Conservation (phyloP, 2,329 filamentous ascomycete species). For the Chrysoporthe deuterocubensis region DNA sequence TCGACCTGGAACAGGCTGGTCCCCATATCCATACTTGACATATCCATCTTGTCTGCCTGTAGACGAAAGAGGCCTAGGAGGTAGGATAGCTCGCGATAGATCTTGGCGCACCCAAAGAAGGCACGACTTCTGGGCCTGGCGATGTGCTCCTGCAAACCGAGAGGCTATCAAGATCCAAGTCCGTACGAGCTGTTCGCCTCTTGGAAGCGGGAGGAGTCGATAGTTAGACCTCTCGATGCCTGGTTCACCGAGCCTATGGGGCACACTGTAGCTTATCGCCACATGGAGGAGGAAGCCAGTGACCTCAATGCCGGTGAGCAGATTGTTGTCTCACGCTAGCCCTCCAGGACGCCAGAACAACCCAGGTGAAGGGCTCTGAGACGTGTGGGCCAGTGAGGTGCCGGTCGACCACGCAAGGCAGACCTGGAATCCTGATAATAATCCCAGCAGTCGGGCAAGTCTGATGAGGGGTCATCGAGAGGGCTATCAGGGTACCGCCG, state of each 20-base stretch:
- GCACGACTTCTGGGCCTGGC: slow-evolving; percentile 10
- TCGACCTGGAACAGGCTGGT: slow-evolving; percentile 46
- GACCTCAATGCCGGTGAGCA: background rate
- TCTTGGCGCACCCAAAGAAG: background rate
- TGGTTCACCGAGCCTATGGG: background rate
- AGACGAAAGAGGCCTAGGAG: background rate
- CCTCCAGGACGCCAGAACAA: background rate
- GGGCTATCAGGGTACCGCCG: background rate
- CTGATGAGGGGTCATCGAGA: background rate
- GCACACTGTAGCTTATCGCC: background rate
- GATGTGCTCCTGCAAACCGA: background rate
- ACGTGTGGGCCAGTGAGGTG: background rate
- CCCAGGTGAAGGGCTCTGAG: background rate
- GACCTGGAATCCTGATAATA: background rate
- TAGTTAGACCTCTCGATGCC: slow-evolving; percentile 2
- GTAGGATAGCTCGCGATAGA: background rate
- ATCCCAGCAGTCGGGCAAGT: slow-evolving; percentile 1
- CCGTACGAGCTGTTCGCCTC: background rate
- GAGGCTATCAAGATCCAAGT: background rate
- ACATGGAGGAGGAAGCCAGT: background rate
- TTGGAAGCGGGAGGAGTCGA: background rate
- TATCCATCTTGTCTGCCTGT: slow-evolving; percentile 34
- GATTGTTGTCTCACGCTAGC: background rate
- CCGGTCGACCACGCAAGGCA: background rate
- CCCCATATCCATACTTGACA: slow-evolving; percentile 41